Conservation (phyloP, 768 basidiomycete species). For the Tubosaeta sp. region DNA sequence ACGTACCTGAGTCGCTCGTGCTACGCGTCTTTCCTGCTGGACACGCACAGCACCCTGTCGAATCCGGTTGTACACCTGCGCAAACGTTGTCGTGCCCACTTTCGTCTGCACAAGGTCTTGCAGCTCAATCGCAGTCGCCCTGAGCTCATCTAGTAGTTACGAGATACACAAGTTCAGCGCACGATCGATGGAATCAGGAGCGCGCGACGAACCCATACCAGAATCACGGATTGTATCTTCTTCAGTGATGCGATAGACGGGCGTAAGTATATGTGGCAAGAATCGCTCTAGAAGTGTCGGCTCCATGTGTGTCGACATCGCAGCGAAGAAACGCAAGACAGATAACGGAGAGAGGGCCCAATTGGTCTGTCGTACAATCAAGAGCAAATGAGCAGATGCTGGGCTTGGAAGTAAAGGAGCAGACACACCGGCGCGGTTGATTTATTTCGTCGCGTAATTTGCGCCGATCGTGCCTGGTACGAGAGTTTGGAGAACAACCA, state of each 20-base stretch:
- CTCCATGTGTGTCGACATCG: constrained; percentile 76
- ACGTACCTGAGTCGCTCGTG: constrained; percentile 47
- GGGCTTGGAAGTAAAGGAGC: neutral
- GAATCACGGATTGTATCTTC: constrained; percentile 79
- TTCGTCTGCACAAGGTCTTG: constrained; percentile 84
- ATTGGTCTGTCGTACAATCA: constrained; percentile 47
- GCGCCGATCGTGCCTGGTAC: constrained; percentile 74
- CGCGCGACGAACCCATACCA: constrained; percentile 60
- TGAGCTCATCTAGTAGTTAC: constrained; percentile 66
- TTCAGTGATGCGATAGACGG: constrained; percentile 82
- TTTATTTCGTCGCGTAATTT: constrained; percentile 63
- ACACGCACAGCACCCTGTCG: constrained; percentile 65
- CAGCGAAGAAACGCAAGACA: constrained; percentile 89
- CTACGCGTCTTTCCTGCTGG: constrained; percentile 67
- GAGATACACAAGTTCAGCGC: neutral
- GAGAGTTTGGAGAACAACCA: constrained; percentile 97
- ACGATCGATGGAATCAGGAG: neutral
- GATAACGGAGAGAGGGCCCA: constrained; percentile 83
- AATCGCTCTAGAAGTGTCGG: constrained; percentile 55
- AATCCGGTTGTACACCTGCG: constrained; percentile 73
- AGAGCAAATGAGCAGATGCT: neutral
- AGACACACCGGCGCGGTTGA: constrained; percentile 41
- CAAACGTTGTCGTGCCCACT: constrained; percentile 85
- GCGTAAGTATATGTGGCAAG: constrained; percentile 80
- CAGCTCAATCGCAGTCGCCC: constrained; percentile 74